Evolutionary conservation across 2,329 filamentous ascomycete genomes (phyloP), one percentile per base, ranked within the genome.

Genomic region (Colletotrichum neosansevieriae): DNA sequence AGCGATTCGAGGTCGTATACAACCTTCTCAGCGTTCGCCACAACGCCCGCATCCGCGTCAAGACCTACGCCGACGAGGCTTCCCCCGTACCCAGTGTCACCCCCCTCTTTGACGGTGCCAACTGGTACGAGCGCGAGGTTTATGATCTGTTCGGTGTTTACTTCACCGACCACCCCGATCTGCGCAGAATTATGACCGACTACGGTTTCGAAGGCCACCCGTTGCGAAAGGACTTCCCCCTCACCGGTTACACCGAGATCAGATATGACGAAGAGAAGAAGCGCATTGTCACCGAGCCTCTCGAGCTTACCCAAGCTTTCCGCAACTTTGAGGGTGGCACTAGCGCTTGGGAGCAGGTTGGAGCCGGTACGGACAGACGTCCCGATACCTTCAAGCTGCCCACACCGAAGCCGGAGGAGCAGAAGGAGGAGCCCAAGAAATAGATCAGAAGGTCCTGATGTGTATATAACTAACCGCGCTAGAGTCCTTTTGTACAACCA

Each of bases 241-340:
- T 99, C 79, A 98, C 96, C 2, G 96, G 96, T 54, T 99, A 99
- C 85, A 99, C 96, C 38, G 97, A 99, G 85, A 92, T 99, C 74
- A 89, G 96, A 77, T 99, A 97, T 78, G 96, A 99, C 74, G 96
- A 99, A 84, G 97, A 99, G 88, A 99, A 98, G 92, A 99, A 99
- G 90, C 90, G 96, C 71, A 98, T 99, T 78, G 95, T 99, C 70
- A 95, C 97, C 36, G 97, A 99, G 86, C 96, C 97, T 45, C 86
- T 99, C 57, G 96, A 99, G 85, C 88, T 99, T 81, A 98, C 96
- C 13, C 96, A 99, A 83, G 96, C 97, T 7, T 99, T 97, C 90
- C 91, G 96, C 75, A 98, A 99, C 85, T 99, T 99, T 77, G 94
- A 98, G 83, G 94, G 94, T 70, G 94, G 94, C 64, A 90, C 89